A percentile compares a stretch with the other conserved stretches of the same genome.
These are phyloP conservation scores for Paecilomyces fulvus DNA, from an alignment of 2,329 filamentous ascomycete species.

Conservation along the genomic window DNA sequence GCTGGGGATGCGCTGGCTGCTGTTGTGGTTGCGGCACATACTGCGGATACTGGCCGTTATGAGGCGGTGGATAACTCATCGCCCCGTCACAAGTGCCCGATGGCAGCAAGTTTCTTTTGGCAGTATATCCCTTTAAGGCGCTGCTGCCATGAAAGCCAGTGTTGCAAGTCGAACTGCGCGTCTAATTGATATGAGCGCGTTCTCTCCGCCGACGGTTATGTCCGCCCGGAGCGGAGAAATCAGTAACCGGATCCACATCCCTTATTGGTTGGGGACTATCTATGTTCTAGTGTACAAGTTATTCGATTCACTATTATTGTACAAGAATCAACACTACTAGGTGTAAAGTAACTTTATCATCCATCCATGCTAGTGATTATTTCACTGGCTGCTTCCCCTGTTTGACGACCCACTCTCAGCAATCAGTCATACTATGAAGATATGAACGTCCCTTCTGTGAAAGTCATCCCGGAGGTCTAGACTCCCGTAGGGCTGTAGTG, in stretches of 20 bases:
- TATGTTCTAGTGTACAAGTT: background rate
- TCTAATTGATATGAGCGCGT: background rate
- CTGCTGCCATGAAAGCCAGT: background rate
- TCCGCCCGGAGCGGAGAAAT: slow-evolving; percentile 8
- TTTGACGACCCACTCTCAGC: background rate
- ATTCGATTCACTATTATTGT: too few species aligned
- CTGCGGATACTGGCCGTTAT: slow-evolving; percentile 32
- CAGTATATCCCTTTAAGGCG: slow-evolving; percentile 4
- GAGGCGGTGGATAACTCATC: slow-evolving; percentile 35
- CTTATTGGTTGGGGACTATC: background rate
- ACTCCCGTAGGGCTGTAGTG: too few species aligned
- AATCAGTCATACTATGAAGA: background rate
- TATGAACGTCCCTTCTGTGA: too few species aligned
- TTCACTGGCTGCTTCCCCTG: too few species aligned
- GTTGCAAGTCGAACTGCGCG: background rate
- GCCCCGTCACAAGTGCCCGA: slow-evolving; percentile 18
- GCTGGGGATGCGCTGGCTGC: slow-evolving; percentile 18
- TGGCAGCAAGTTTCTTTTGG: background rate
- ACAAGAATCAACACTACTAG: too few species aligned
- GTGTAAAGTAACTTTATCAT: too few species aligned
- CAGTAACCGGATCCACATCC: background rate
- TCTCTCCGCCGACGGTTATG: background rate
- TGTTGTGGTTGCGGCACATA: slow-evolving; percentile 25
- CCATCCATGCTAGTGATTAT: too few species aligned
- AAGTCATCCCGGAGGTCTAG: too few species aligned